A percentile compares a stretch with the other conserved stretches of the same genome.
Evolutionary conservation across 2,329 filamentous ascomycete genomes (phyloP).

Genomic region (Hypoxylon sp.): DNA sequence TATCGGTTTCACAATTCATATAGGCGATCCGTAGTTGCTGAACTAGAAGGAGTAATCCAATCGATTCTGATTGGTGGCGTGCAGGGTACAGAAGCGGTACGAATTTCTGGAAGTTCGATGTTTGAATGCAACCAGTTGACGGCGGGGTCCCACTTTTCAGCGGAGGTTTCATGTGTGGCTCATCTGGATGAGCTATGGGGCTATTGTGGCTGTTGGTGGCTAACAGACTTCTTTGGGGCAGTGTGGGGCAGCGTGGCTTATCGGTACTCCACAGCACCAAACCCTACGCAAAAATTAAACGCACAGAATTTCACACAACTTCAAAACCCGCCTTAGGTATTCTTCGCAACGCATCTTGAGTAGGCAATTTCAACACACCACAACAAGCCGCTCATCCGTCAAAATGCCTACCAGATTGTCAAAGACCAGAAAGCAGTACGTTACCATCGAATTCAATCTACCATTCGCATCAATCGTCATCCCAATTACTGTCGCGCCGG

Average conservation of each 20-base stretch:
- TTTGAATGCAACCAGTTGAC: not conserved
- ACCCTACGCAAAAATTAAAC: slow-evolving; percentile 49
- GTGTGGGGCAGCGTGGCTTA: slow-evolving; percentile 4
- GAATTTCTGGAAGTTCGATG: not conserved
- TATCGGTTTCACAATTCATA: not conserved
- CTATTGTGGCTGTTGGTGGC: slow-evolving; percentile 29
- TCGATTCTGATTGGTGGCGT: slow-evolving; percentile 14
- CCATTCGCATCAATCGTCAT: slow-evolving; percentile 34
- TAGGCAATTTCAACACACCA: slow-evolving; percentile 54
- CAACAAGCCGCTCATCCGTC: slow-evolving; percentile 58
- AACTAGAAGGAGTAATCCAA: slow-evolving; percentile 11
- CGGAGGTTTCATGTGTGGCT: not conserved
- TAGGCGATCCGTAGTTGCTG: not conserved
- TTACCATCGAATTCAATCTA: slow-evolving; percentile 52
- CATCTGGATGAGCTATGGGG: not conserved
- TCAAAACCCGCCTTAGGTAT: slow-evolving; percentile 38
- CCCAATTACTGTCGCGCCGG: slow-evolving; percentile 40
- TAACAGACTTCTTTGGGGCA: slow-evolving; percentile 1
- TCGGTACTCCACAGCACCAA: slow-evolving; percentile 31
- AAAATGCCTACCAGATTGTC: slow-evolving; percentile 81
- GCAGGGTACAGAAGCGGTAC: not conserved
- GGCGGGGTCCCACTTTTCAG: not conserved
- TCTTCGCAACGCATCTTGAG: slow-evolving; percentile 44
- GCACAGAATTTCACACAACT: slow-evolving; percentile 46
- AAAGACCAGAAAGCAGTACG: slow-evolving; percentile 85